Evolutionary conservation across 768 basidiomycete genomes (phyloP).

Genomic region (Panaeolus cyanescens): DNA sequence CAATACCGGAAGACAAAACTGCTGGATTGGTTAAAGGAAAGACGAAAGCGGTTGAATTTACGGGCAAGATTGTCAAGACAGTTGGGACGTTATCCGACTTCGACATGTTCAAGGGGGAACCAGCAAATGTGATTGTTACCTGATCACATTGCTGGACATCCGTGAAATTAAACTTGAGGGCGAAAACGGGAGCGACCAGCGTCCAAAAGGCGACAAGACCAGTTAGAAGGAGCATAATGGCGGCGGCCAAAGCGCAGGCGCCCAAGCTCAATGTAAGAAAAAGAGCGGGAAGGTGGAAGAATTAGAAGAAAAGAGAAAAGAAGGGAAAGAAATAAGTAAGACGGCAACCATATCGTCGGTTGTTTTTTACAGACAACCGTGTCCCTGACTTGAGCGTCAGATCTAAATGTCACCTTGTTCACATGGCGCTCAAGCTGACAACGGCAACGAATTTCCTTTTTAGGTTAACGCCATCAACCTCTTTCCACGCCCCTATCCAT

Average conservation of each 20-base stretch:
- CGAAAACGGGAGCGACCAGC: conserved; percentile 39
- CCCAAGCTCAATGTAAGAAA: neutral
- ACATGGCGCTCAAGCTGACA: conserved; percentile 1
- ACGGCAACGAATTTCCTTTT: neutral
- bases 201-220: conserved; percentile 37
- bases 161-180: conserved; percentile 41
- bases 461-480: neutral
- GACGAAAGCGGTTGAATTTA: conserved; percentile 49
- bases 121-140: conserved; percentile 43
- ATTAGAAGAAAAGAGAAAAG: conserved; percentile 24
- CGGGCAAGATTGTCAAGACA: conserved; percentile 53
- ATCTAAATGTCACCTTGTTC: neutral
- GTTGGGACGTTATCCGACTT: conserved; percentile 33
- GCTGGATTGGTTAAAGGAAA: conserved; percentile 44
- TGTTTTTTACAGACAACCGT: neutral
- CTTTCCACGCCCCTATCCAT: neutral
- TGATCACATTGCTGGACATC: conserved; percentile 54
- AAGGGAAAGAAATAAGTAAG: conserved; percentile 19
- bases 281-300: conserved; percentile 27
- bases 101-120: conserved; percentile 35
- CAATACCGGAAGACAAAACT: conserved; percentile 39
- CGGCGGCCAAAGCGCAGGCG: conserved; percentile 24
- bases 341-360: conserved; percentile 8
- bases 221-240: conserved; percentile 33
- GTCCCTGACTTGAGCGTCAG: conserved; percentile 2